Evolutionary conservation across 1,284 basidiomycete genomes (phyloP).

Genomic region (Moniliophthora roreri): DNA sequence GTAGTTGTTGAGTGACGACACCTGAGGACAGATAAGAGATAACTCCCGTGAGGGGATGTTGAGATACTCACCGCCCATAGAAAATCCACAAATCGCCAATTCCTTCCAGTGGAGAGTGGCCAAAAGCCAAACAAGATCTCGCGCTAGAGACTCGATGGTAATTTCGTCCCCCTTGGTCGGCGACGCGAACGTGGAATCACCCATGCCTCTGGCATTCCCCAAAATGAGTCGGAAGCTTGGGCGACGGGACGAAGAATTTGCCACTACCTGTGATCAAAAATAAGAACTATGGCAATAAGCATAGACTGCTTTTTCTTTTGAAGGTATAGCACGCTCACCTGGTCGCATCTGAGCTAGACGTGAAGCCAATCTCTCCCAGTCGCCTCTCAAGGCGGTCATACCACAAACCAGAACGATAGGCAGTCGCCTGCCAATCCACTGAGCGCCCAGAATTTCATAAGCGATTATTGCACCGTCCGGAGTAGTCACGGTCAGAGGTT

Average conservation of each 20-base stretch:
- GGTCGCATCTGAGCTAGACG: conserved; percentile 25
- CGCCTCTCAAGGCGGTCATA: conserved; percentile 26
- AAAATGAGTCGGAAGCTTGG: not conserved
- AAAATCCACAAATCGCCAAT: conserved; percentile 5
- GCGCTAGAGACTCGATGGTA: conserved; percentile 3
- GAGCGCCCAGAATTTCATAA: conserved; percentile 29
- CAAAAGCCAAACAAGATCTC: not conserved
- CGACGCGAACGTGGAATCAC: conserved; percentile 2
- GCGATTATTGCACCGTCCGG: conserved; percentile 31
- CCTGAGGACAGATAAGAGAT: not conserved
- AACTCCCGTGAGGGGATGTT: not conserved
- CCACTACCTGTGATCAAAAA: conserved; percentile 13
- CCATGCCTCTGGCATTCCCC: conserved; percentile 1
- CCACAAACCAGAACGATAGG: conserved; percentile 31
- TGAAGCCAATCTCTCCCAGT: conserved; percentile 29
- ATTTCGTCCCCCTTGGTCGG: conserved; percentile 1
- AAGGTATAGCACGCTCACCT: conserved; percentile 18
- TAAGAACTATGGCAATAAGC: no score
- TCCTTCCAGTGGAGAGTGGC: conserved; percentile 1
- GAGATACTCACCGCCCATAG: conserved; percentile 1
- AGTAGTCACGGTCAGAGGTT: conserved; percentile 14
- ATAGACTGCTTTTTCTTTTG: no score
- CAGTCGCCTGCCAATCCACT: conserved; percentile 18
- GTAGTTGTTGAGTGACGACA: conserved; percentile 8
- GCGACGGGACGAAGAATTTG: not conserved